Percentiles rank a stretch among this genome's conserved stretches.
Conservation (phyloP, 352 stramenopile species). For the Pythium aquatile region DNA sequence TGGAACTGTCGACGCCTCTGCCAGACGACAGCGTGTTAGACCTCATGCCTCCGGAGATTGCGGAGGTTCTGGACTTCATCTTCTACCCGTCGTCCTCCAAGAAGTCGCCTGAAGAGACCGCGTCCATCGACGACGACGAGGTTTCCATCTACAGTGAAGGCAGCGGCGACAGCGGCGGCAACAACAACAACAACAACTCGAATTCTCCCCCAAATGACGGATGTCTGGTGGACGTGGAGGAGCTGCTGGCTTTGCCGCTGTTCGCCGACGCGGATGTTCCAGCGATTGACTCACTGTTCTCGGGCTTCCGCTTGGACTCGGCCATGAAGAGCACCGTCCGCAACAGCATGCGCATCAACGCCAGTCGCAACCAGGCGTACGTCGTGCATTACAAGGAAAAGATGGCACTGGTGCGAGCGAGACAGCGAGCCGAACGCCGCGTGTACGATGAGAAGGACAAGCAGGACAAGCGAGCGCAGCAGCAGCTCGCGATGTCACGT, state of each 20-base stretch:
- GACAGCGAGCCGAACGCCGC: slow-evolving; percentile 59
- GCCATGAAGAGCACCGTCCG: slow-evolving; percentile 74
- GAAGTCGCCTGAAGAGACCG: background rate
- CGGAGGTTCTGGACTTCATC: slow-evolving; percentile 52
- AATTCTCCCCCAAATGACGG: slow-evolving; percentile 13
- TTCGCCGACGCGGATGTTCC: slow-evolving; percentile 42
- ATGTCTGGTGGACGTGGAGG: slow-evolving; percentile 42
- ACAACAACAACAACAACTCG: slow-evolving; percentile 12
- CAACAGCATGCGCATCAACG: slow-evolving; percentile 77
- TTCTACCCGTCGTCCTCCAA: slow-evolving; percentile 36
- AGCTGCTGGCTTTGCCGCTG: slow-evolving; percentile 37
- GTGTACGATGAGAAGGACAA: slow-evolving; percentile 70
- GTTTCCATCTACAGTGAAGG: background rate
- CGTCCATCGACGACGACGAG: slow-evolving; percentile 7
- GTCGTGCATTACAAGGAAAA: slow-evolving; percentile 69
- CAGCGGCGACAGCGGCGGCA: slow-evolving; percentile 1
- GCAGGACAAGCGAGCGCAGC: slow-evolving; percentile 53
- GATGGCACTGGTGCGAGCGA: slow-evolving; percentile 42
- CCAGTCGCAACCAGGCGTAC: slow-evolving; percentile 63
- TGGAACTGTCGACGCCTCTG: slow-evolving; percentile 42
- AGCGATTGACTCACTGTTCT: slow-evolving; percentile 53
- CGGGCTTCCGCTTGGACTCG: slow-evolving; percentile 68
- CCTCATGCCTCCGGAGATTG: slow-evolving; percentile 51
- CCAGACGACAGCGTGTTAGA: slow-evolving; percentile 53
- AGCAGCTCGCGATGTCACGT: slow-evolving; percentile 34